phyloP scores from a whole-genome alignment of 2,329 filamentous ascomycete genomes.

The Dactylellina cionopaga region DNA sequence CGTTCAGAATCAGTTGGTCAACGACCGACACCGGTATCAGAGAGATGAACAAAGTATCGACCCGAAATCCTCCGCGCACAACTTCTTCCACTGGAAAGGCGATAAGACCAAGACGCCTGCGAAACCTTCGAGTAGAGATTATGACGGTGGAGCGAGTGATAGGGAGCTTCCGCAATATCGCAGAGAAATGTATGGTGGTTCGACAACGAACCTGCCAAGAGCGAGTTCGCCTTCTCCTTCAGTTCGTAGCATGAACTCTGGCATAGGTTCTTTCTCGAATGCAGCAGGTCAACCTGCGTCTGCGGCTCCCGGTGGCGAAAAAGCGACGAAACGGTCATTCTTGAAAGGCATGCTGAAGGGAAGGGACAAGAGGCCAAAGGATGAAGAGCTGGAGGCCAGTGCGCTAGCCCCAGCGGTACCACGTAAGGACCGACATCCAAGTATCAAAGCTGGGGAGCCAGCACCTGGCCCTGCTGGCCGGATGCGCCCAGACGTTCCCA shows the following conservation, averaged over 20 bases:
- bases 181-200: constrained; percentile 42
- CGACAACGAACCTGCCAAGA: constrained; percentile 42
- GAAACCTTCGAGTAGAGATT: constrained; percentile 71
- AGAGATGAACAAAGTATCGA: constrained; percentile 62
- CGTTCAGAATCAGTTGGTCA: constrained; percentile 74
- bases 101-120: constrained; percentile 68
- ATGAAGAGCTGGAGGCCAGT: constrained; percentile 26
- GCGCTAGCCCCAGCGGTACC: constrained; percentile 12
- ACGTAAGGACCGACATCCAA: constrained; percentile 41
- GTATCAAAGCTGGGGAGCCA: constrained; percentile 30
- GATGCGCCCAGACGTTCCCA: constrained; percentile 36
- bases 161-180: constrained; percentile 54
- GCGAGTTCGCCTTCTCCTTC: constrained; percentile 47
- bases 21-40: constrained; percentile 75
- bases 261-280: constrained; percentile 36
- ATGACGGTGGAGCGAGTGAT: constrained; percentile 69
- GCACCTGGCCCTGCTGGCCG: constrained; percentile 19
- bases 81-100: constrained; percentile 73
- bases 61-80: constrained; percentile 68
- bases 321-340: constrained; percentile 53
- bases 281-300: constrained; percentile 30
- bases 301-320: constrained; percentile 22
- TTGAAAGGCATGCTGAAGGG: constrained; percentile 48
- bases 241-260: constrained; percentile 47
- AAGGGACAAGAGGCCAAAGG: constrained; percentile 42